Conservation (phyloP, 208 protist species). For the Kentomonas sorsogonicus region DNA sequence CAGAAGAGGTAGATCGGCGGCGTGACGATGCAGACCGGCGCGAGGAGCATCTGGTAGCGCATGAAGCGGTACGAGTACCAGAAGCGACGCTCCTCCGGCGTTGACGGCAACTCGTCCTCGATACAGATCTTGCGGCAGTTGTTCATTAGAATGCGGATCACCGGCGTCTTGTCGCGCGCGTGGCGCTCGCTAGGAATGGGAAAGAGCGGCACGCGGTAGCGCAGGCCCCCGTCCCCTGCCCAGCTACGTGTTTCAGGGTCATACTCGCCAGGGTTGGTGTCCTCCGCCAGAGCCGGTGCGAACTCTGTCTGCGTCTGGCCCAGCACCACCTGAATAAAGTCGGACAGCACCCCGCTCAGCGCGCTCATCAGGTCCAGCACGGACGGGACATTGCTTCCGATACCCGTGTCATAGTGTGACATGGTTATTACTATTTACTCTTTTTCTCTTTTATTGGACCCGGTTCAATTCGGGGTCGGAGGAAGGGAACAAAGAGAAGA, state of each 20-base stretch:
- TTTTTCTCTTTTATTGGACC: background rate
- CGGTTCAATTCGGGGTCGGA: background rate
- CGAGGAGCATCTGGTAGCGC: constrained; percentile 85
- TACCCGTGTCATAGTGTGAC: constrained; percentile 85
- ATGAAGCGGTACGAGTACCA: constrained; percentile 87
- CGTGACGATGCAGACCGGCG: constrained; percentile 59
- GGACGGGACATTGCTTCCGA: constrained; percentile 73
- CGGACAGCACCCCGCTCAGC: constrained; percentile 49
- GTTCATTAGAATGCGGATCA: constrained; percentile 88
- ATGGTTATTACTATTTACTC: constrained; percentile 22
- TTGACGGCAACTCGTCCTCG: constrained; percentile 78
- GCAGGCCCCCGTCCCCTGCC: constrained; percentile 63
- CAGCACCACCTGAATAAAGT: constrained; percentile 73
- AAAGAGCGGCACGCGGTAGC: constrained; percentile 77
- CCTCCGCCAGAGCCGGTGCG: constrained; percentile 48
- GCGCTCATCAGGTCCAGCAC: constrained; percentile 75
- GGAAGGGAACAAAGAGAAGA: constrained; percentile 1
- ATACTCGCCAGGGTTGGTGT: constrained; percentile 54
- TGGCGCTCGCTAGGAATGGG: constrained; percentile 82
- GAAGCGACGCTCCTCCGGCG: constrained; percentile 80
- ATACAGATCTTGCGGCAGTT: constrained; percentile 82
- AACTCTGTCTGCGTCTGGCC: constrained; percentile 68
- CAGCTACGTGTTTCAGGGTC: constrained; percentile 68
- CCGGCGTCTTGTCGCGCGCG: constrained; percentile 72
- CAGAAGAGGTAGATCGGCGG: constrained; percentile 84